Conservation (phyloP, 768 basidiomycete genomes). For the Pulveroboletus sp. region DNA sequence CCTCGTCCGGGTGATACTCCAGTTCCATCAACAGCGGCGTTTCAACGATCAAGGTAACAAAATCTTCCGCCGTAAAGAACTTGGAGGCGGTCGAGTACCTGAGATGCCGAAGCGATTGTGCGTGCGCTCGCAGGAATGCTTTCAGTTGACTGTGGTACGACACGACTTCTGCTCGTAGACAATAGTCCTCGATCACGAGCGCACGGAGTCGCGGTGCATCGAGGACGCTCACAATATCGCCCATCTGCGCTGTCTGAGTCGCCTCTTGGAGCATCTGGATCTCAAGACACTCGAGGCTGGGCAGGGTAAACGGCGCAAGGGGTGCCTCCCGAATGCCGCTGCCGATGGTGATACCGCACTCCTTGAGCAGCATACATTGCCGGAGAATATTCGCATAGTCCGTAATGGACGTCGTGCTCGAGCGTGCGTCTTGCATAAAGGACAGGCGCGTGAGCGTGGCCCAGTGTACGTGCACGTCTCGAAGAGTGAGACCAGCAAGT, state of each 20-base stretch:
- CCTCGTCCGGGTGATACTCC: conserved; percentile 23
- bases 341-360: conserved; percentile 18
- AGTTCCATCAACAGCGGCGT: conserved; percentile 17
- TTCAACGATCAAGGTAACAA: conserved; percentile 14
- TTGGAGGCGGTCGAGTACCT: conserved; percentile 18
- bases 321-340: conserved; percentile 1
- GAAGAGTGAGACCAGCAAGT: conserved; percentile 15
- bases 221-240: conserved; percentile 12
- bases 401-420: conserved; percentile 17
- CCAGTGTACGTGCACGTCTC: conserved; percentile 16
- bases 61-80: conserved; percentile 14
- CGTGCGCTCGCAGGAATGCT: conserved; percentile 13
- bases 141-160: conserved; percentile 13
- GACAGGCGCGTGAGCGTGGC: conserved; percentile 16
- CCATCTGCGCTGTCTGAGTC: conserved; percentile 15
- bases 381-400: conserved; percentile 17
- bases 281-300: conserved; percentile 15
- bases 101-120: conserved; percentile 9
- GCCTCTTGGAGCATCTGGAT: conserved; percentile 17
- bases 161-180: conserved; percentile 10
- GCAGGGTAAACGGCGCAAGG: conserved; percentile 10
- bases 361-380: conserved; percentile 21
- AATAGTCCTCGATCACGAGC: conserved; percentile 17
- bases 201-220: conserved; percentile 13
- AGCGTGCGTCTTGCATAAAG: conserved; percentile 23